Conservation (phyloP, 768 basidiomycete genomes). For the Coprinopsis strossmayeri region DNA sequence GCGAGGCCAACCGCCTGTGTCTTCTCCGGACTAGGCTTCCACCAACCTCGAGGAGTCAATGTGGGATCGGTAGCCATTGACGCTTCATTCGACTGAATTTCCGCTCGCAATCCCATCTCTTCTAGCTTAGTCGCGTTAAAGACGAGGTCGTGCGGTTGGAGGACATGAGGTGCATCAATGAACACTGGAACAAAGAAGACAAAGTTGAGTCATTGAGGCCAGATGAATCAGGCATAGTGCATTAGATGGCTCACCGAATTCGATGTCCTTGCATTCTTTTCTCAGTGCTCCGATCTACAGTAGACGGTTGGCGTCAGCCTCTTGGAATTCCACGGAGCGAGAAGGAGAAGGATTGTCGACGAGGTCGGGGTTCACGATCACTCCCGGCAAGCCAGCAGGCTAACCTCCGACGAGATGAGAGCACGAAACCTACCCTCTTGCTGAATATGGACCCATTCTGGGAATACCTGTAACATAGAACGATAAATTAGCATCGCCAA, state of each 20-base stretch:
- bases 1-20: slow-evolving; percentile 47
- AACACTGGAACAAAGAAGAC: too few relatives aligned
- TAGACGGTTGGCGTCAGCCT: too few relatives aligned
- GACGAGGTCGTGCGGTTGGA: slow-evolving; percentile 57
- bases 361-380: too few relatives aligned
- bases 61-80: slow-evolving; percentile 36
- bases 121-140: slow-evolving; percentile 13
- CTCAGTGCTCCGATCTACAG: slow-evolving; percentile 74
- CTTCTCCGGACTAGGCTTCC: slow-evolving; percentile 43
- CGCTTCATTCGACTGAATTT: slow-evolving; percentile 33
- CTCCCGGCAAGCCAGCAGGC: background rate
- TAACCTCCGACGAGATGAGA: background rate
- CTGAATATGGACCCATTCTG: slow-evolving; percentile 68
- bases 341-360: too few relatives aligned
- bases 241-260: slow-evolving; percentile 43
- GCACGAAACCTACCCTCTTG: slow-evolving; percentile 48
- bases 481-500: too few relatives aligned
- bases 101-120: slow-evolving; percentile 16
- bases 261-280: slow-evolving; percentile 61
- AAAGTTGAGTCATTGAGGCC: too few relatives aligned
- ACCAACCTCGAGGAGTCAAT: slow-evolving; percentile 65
- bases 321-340: too few relatives aligned
- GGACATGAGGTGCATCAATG: slow-evolving; percentile 61
- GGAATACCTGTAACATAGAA: too few relatives aligned
- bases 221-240: background rate